phyloP scores from a whole-genome alignment of 1,139 yeast species.

The Pichia sp. region DNA sequence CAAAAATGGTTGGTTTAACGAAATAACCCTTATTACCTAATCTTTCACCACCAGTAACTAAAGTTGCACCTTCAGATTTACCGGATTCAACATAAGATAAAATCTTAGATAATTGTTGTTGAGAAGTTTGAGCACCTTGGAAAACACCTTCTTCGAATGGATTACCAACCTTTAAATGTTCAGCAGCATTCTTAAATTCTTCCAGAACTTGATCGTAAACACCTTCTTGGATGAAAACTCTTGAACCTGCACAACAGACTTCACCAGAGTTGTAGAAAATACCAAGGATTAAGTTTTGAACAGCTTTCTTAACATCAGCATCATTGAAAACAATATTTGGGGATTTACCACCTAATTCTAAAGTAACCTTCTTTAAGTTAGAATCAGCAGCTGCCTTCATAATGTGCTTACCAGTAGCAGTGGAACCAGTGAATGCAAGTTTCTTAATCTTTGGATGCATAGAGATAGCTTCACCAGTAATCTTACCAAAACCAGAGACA shows the following conservation, averaged over 20 bases:
- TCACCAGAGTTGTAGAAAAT: slow-evolving; percentile 80
- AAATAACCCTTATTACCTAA: slow-evolving; percentile 57
- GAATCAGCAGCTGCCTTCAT: slow-evolving; percentile 67
- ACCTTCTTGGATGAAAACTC: slow-evolving; percentile 71
- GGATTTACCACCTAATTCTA: slow-evolving; percentile 84
- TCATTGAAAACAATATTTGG: slow-evolving; percentile 73
- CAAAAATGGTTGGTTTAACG: slow-evolving; percentile 61
- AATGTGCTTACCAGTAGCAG: slow-evolving; percentile 65
- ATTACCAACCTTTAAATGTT: slow-evolving; percentile 58
- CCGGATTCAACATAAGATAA: slow-evolving; percentile 67
- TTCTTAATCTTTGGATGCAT: slow-evolving; percentile 66
- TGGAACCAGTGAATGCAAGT: slow-evolving; percentile 81
- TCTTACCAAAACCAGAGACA: slow-evolving; percentile 67
- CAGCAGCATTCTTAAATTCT: slow-evolving; percentile 53
- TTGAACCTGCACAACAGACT: slow-evolving; percentile 82
- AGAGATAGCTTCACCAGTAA: slow-evolving; percentile 68
- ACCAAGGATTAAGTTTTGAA: slow-evolving; percentile 53
- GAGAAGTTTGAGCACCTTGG: slow-evolving; percentile 73
- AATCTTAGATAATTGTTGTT: slow-evolving; percentile 65
- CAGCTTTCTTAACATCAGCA: slow-evolving; percentile 58
- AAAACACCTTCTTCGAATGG: slow-evolving; percentile 61
- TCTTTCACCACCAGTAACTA: slow-evolving; percentile 63
- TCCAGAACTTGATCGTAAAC: slow-evolving; percentile 60
- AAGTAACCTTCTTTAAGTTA: slow-evolving; percentile 65
- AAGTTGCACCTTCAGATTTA: slow-evolving; percentile 51